These are phyloP conservation scores for Taphrina betulina DNA, from an alignment of 1,139 yeast species.

Conservation along the genomic window DNA sequence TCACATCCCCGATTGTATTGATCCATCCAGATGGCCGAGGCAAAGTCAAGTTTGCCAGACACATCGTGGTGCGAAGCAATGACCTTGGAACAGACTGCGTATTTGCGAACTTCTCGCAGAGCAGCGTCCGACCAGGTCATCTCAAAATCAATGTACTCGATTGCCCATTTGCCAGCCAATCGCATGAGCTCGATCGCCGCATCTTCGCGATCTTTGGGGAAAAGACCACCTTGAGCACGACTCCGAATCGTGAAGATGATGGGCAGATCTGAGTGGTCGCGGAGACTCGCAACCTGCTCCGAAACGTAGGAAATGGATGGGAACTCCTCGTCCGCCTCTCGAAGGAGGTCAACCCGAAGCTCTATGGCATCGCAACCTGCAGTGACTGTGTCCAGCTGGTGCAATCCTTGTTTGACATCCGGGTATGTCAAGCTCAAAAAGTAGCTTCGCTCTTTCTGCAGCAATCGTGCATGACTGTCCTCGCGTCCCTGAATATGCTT, in stretches of 20 bases:
- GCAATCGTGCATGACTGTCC: constrained; percentile 38
- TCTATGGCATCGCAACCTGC: constrained; percentile 81
- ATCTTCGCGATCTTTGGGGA: constrained; percentile 57
- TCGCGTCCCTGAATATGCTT: constrained; percentile 63
- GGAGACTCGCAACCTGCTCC: constrained; percentile 68
- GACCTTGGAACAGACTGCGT: constrained; percentile 62
- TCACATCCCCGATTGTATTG: constrained; percentile 66
- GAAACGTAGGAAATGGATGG: constrained; percentile 56
- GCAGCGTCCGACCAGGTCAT: constrained; percentile 50
- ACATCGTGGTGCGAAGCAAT: constrained; percentile 83
- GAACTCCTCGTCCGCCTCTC: constrained; percentile 44
- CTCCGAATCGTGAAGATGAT: constrained; percentile 81
- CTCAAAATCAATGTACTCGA: constrained; percentile 55
- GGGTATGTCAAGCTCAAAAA: constrained; percentile 71
- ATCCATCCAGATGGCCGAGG: constrained; percentile 67
- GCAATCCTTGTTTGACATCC: constrained; percentile 45
- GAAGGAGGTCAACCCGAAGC: constrained; percentile 71
- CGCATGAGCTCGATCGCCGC: constrained; percentile 55
- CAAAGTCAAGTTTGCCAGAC: constrained; percentile 63
- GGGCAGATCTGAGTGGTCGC: constrained; percentile 67
- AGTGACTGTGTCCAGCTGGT: constrained; percentile 53
- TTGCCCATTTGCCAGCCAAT: constrained; percentile 65
- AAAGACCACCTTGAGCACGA: constrained; percentile 74
- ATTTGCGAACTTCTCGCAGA: constrained; percentile 49
- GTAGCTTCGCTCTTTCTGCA: constrained; percentile 61